These are phyloP conservation scores for Rhizophagus prolifer DNA, from an alignment of 192 early-diverging fungal species.

Conservation along the genomic window DNA sequence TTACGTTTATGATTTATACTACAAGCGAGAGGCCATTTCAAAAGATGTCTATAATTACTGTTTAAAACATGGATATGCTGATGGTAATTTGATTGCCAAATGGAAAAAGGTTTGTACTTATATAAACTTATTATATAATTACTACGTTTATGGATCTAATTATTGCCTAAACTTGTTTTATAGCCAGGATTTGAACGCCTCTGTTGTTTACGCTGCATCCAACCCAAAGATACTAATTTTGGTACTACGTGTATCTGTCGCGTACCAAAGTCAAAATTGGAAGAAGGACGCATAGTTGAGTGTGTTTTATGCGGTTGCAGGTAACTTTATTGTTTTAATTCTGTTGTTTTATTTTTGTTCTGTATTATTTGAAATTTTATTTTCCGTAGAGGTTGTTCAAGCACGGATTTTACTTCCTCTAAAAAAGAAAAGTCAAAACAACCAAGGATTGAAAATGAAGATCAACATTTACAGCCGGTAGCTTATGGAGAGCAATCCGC, in stretches of 20 bases:
- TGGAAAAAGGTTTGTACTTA: conserved; percentile 82
- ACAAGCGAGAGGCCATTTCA: conserved; percentile 93
- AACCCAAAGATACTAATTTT: conserved; percentile 95
- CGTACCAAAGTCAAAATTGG: conserved; percentile 86
- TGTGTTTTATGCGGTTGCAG: conserved; percentile 94
- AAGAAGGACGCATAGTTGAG: conserved; percentile 88
- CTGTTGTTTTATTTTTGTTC: not conserved
- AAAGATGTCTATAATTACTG: conserved; percentile 92
- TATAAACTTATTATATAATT: not conserved
- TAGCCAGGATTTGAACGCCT: conserved; percentile 95
- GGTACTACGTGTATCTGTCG: conserved; percentile 97
- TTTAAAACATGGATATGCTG: conserved; percentile 88
- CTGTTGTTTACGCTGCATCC: conserved; percentile 96
- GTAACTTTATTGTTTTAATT: conserved; percentile 6
- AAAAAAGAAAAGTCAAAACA: conserved; percentile 28
- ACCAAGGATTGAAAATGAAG: not conserved
- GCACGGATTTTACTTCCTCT: conserved; percentile 19
- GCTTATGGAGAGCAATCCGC: too few species aligned
- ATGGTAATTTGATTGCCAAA: conserved; percentile 93
- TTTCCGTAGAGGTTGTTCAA: conserved; percentile 26
- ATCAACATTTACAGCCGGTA: not conserved
- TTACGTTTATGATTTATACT: conserved; percentile 95
- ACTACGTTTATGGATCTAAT: not conserved
- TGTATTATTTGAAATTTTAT: not conserved
- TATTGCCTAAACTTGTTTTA: not conserved